phyloP scores from a whole-genome alignment of 2,329 filamentous ascomycete species.

The Capronia epimyces region DNA sequence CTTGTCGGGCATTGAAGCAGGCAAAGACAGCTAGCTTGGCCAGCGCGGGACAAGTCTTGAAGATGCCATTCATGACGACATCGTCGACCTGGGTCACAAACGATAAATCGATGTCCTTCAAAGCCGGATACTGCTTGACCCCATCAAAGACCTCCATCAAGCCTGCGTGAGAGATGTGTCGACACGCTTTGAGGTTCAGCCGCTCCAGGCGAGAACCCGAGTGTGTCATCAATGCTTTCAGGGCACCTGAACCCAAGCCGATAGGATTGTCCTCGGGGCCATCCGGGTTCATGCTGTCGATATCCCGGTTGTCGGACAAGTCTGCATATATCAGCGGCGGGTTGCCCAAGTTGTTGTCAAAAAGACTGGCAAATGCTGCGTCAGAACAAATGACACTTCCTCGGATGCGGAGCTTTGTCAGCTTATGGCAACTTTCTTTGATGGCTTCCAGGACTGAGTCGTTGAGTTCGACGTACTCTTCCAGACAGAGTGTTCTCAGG shows the following conservation, averaged over 20 bases:
- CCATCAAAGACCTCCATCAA: constrained; percentile 69
- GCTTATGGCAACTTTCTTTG: constrained; percentile 60
- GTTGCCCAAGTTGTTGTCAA: constrained; percentile 57
- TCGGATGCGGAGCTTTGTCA: constrained; percentile 74
- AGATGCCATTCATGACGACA: constrained; percentile 41
- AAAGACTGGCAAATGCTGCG: constrained; percentile 64
- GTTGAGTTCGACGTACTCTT: constrained; percentile 58
- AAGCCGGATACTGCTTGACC: constrained; percentile 58
- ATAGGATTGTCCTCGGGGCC: constrained; percentile 54
- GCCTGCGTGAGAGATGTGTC: constrained; percentile 67
- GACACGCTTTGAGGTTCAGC: constrained; percentile 76
- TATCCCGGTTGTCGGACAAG: constrained; percentile 68
- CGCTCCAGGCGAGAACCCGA: constrained; percentile 62
- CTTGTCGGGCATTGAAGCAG: constrained; percentile 55
- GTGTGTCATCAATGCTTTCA: constrained; percentile 77
- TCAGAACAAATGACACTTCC: constrained; percentile 74
- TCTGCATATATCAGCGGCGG: constrained; percentile 65
- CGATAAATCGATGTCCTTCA: constrained; percentile 69
- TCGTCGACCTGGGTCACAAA: constrained; percentile 52
- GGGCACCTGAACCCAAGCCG: constrained; percentile 70
- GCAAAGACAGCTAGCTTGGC: constrained; percentile 57
- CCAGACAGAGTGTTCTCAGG: constrained; percentile 73
- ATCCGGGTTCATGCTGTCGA: constrained; percentile 64
- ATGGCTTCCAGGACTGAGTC: constrained; percentile 66
- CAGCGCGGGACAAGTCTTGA: constrained; percentile 44